These are phyloP conservation scores for Globisporangium nagaii DNA, from an alignment of 352 stramenopile species.

Conservation along the genomic window DNA sequence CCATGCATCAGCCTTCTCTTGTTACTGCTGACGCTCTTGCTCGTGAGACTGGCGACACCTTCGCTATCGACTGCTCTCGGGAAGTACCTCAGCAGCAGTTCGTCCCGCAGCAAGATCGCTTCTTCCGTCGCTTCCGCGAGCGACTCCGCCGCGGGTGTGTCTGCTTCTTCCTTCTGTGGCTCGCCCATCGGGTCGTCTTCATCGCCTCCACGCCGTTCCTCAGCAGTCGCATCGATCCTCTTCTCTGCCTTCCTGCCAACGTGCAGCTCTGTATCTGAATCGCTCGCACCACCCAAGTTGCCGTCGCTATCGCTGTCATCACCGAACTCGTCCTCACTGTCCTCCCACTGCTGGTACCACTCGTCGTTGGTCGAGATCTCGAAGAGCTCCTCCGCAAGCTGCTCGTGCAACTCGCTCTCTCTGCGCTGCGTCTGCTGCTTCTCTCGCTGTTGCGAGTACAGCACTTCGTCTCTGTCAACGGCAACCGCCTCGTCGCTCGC, in stretches of 20 bases:
- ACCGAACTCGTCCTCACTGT: slow-evolving; percentile 25
- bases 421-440: slow-evolving; percentile 12
- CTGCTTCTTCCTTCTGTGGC: background rate
- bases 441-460: slow-evolving; percentile 13
- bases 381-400: slow-evolving; percentile 46
- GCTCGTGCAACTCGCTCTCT: slow-evolving; percentile 21
- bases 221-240: background rate
- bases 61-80: slow-evolving; percentile 3
- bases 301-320: slow-evolving; percentile 6
- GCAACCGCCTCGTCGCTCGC: slow-evolving; percentile 28
- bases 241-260: background rate
- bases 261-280: background rate
- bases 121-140: background rate
- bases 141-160: background rate
- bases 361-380: slow-evolving; percentile 63
- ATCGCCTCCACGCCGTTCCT: background rate
- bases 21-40: background rate
- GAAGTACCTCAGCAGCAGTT: slow-evolving; percentile 45
- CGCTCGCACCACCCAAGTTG: background rate
- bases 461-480: slow-evolving; percentile 16
- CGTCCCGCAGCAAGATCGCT: slow-evolving; percentile 16
- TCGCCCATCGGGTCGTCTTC: background rate
- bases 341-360: slow-evolving; percentile 58
- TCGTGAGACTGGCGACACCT: too few relatives aligned
- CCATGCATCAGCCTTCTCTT: background rate